Evolutionary conservation across 768 basidiomycete genomes (phyloP), one percentile per base, ranked within the genome.

Genomic region (Trametes cinnabarina): DNA sequence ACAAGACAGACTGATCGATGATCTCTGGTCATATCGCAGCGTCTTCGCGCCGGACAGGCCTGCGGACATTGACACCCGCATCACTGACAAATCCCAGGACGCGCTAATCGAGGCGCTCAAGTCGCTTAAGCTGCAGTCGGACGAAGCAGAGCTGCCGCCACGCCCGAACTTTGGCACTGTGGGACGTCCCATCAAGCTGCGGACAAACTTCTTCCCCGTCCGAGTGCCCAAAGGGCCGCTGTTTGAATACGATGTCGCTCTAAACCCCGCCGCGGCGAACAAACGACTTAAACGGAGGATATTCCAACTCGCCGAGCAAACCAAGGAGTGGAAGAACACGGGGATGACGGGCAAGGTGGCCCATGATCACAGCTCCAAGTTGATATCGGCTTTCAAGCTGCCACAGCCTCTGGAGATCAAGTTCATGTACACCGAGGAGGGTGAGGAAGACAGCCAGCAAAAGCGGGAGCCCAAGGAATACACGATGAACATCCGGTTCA

Each of bases 11-110:
- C 12, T 35, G n/a, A 47, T 37, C 22, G 30, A 46, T 23, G 22
- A 32, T n/a, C 39, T 26, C 32, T 11, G 51, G 9, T 57, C 64
- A 55, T 34, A 34, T 39, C 46, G 11, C 51, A 80, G 80, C n/a
- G 65, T 80, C 28, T 82, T 79, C 60, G 68, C 72, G 47, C 70
- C 70, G 1, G 68, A 69, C 39, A 60, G 60, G 51, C 68, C 68
- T 70, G 86, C 66, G 62, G 75, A 80, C 14, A 69, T 92, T 40
- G 79, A 84, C 57, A 72, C 73, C 43, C 89, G 90, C 71, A 69
- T 72, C 32, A 69, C 52, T 15, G 74, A 77, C 50, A 58, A 69
- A 58, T 77, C 76, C 1, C 76, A 80, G 65, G 76, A 81, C 47
- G 65, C 71, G 4, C 72, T 82, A 3, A 68, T 83, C n/a, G 65